Percentiles rank a stretch among this genome's conserved stretches.
Evolutionary conservation across 768 basidiomycete species (phyloP).

Genomic region (Phanerochaete carnosa): DNA sequence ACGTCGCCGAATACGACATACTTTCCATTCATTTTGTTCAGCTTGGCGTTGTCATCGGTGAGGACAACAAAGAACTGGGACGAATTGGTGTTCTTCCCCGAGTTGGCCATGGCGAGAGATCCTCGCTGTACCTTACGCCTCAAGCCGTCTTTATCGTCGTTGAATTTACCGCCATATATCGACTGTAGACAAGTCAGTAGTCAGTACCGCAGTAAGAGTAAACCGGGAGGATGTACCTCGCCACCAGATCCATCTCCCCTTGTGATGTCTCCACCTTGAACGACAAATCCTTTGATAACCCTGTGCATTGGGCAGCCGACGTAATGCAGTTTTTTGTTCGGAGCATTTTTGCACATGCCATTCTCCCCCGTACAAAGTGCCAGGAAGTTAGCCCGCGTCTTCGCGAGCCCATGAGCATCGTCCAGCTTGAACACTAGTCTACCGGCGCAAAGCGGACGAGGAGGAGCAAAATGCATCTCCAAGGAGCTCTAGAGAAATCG

Average conservation of each 20-base stretch:
- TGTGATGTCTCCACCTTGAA: constrained; percentile 54
- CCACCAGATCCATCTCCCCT: constrained; percentile 51
- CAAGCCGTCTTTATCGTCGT: constrained; percentile 50
- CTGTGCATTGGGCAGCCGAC: constrained; percentile 42
- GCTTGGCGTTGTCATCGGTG: constrained; percentile 35
- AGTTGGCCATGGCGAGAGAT: constrained; percentile 51
- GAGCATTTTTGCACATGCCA: constrained; percentile 42
- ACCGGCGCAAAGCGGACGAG: constrained; percentile 37
- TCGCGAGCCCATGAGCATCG: constrained; percentile 35
- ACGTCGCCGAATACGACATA: constrained; percentile 44
- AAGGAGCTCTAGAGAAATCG: constrained; percentile 24
- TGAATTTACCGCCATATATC: constrained; percentile 46
- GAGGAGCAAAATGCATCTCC: constrained; percentile 32
- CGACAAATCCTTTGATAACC: constrained; percentile 44
- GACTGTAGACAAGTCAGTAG: constrained; percentile 25
- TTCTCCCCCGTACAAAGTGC: constrained; percentile 45
- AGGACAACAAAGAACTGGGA: constrained; percentile 51
- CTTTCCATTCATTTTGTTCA: constrained; percentile 47
- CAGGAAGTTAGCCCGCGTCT: constrained; percentile 46
- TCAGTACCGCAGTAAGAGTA: constrained; percentile 1
- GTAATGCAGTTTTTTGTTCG: constrained; percentile 44
- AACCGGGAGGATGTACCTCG: constrained; percentile 36
- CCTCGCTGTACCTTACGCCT: constrained; percentile 38
- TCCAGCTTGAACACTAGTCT: constrained; percentile 41
- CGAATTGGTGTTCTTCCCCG: constrained; percentile 46